phyloP scores from a whole-genome alignment of 495 filamentous ascomycete genomes.

The Penicillium goetzii region DNA sequence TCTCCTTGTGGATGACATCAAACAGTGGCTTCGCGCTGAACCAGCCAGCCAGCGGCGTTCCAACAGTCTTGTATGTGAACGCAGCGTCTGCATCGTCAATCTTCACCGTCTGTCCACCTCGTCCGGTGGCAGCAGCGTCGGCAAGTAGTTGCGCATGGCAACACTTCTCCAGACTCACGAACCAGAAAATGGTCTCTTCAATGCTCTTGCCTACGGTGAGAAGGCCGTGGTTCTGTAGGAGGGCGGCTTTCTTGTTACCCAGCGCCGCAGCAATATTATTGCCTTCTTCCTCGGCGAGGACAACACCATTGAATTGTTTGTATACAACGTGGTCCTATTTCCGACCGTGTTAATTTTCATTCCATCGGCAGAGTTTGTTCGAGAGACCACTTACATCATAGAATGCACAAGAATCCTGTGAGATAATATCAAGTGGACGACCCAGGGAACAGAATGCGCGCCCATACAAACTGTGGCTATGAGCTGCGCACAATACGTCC shows the following conservation, averaged over 20 bases:
- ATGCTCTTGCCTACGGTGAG: constrained; percentile 60
- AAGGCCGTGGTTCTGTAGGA: constrained; percentile 73
- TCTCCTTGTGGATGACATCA: constrained; percentile 71
- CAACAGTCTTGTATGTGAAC: constrained; percentile 70
- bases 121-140: constrained; percentile 70
- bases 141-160: constrained; percentile 77
- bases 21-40: constrained; percentile 76
- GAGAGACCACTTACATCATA: constrained; percentile 48
- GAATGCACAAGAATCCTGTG: constrained; percentile 73
- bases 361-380: not conserved
- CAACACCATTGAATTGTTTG: constrained; percentile 70
- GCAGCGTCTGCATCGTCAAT: constrained; percentile 69
- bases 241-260: constrained; percentile 68
- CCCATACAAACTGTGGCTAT: constrained; percentile 73
- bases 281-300: constrained; percentile 72
- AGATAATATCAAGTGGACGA: constrained; percentile 68
- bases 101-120: constrained; percentile 66
- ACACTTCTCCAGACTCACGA: constrained; percentile 72
- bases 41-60: constrained; percentile 64
- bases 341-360: constrained; percentile 20
- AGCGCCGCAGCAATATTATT: constrained; percentile 65
- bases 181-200: constrained; percentile 73
- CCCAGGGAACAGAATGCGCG: constrained; percentile 70
- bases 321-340: constrained; percentile 66
- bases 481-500: constrained; percentile 73